Percentiles rank a stretch among this genome's conserved stretches.
Conservation (phyloP, 129 eudicot species). For the Artemisia argyi region DNA sequence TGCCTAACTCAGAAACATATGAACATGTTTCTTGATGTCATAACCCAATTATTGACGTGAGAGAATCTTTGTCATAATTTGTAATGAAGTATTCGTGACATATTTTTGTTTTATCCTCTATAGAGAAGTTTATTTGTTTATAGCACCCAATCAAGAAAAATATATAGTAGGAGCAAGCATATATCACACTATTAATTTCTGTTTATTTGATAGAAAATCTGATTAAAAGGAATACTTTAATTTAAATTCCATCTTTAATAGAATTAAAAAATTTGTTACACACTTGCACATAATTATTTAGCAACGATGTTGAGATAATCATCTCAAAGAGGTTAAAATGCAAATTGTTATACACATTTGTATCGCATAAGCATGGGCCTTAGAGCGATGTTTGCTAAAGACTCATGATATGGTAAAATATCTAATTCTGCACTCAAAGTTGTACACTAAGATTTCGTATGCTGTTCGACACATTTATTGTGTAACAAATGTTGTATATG, state of each 20-base stretch:
- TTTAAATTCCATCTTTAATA: not conserved
- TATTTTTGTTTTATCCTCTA: not conserved
- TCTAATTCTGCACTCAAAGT: too few relatives aligned
- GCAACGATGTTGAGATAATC: too few relatives aligned
- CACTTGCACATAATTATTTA: too few relatives aligned
- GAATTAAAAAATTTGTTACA: too few relatives aligned
- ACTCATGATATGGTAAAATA: too few relatives aligned
- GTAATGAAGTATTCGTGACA: not conserved
- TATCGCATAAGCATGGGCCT: too few relatives aligned
- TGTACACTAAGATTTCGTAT: too few relatives aligned
- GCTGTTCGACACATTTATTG: too few relatives aligned
- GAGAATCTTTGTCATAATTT: conserved; percentile 24
- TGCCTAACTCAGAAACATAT: conserved; percentile 16
- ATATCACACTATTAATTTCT: not conserved
- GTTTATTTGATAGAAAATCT: not conserved
- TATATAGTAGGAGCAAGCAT: not conserved
- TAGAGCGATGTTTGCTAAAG: too few relatives aligned
- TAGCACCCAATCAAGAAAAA: conserved; percentile 8
- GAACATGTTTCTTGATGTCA: conserved; percentile 29
- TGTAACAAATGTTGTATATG: too few relatives aligned
- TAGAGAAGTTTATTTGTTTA: not conserved
- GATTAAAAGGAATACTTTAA: not conserved
- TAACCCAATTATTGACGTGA: conserved; percentile 25
- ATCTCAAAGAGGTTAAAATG: too few relatives aligned
- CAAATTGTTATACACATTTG: too few relatives aligned